Base-by-base conservation (phyloP, 371 early-diverging fungal species). In the Rhizopus arrhizus region DNA sequence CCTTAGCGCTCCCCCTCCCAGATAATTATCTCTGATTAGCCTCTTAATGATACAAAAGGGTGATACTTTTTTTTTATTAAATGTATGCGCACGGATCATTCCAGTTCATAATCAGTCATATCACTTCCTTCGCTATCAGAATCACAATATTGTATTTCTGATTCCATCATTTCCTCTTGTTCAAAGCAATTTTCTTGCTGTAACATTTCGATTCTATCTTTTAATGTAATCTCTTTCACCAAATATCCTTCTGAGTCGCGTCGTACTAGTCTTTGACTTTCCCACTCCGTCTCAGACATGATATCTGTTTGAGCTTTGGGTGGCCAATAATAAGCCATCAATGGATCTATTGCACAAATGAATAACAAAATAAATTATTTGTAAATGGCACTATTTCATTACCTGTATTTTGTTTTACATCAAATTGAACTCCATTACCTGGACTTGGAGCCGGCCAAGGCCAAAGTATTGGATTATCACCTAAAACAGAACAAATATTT, bases 401-500 rank as follows among this genome's bases (percentile, higher is more conserved):
- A 72, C 75, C 72, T 42, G 70, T 71, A 5, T 66, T 61, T 32
- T 56, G 53, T 22, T 65, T 75, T 15, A 91, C 79, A 12, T 83
- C 70, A 72, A 84, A 94, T 15, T 73, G 61, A n/a, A 92, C 56
- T 5, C 97, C 97, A 52, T 89, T 82, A n/a, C 93, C 92, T 3
- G 70, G 56, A 55, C 80, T 74, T 5, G 43, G 53, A 50, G 74
- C 75, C 7, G 93, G 92, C 77, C 83, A 77, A 62, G 83, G 72
- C 95, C 95, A 96, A 4, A 75, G 38, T 13, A 81, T 36, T 13
- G 78, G 78, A 53, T 73, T 84, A 12, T 75, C 62, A 2, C 98
- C 97, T 53, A 97, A 83, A 4, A 97, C 90, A 10, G 86, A 79
- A 16, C 78, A 81, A 49, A 94, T 87, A 64, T 97, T 97, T 48